Evolutionary conservation across 2,329 filamentous ascomycete species (phyloP), one percentile per base, ranked within the genome.

Genomic region (Paecilomyces niveus): DNA sequence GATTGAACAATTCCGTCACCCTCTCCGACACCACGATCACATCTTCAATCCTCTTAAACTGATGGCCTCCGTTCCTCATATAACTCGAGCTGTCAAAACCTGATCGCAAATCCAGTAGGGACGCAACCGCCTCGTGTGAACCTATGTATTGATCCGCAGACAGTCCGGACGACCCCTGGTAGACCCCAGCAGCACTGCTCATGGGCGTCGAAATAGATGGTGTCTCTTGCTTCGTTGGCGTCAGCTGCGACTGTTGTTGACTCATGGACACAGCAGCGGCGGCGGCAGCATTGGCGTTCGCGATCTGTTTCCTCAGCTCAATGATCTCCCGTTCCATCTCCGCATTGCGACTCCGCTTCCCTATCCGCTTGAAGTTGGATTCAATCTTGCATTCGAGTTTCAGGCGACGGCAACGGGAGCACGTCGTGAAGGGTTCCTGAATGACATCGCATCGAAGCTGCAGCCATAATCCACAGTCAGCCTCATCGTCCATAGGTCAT

Each of bases 391-490:
- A 88, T 57, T 80, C 78, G 45, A 88, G 81, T 60, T 80, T 81
- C 58, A 87, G 80, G 64, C 86, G 86, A 61, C 80, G 77, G 72
- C 85, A 89, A 61, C 85, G 80, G 39, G 80, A 80, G 72, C 85
- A 89, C 55, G 81, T 78, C 60, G 78, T 77, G 73, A 85, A 88
- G 10, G 85, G 85, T 53, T 86, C 83, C 67, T 86, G 83, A 58
- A 83, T 74, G 61, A 88, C 85, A 74, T 88, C 85, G 74, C 85
- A 89, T 67, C 84, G 83, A 60, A 88, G 78, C 85, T 88, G 61
- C 59, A 56, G 26, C 8, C 39, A 45, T 18, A 21, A 57, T 57
- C 54, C 53, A n/a, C 6, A n/a, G 50, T 56, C 8, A 60, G 22
- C 22, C 18, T 10, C 9, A 21, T 51, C 56, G 15, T 24, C 54